Percentiles rank a stretch among this genome's conserved stretches.
These are phyloP conservation scores for Phytophthora cajani DNA, from an alignment of 352 stramenopile genomes.

Conservation along the genomic window DNA sequence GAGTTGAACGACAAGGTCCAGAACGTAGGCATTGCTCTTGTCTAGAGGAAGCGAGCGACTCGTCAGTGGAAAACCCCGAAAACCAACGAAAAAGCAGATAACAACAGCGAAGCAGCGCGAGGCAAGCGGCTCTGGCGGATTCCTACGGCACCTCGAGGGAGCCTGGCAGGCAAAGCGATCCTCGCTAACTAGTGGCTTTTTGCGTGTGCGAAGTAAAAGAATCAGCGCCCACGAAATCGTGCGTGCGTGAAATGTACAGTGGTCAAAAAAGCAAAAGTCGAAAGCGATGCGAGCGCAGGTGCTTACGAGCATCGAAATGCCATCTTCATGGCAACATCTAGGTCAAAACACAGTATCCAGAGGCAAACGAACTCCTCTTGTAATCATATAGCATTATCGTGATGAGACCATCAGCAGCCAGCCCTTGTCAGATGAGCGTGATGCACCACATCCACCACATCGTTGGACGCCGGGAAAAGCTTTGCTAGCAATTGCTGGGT, in stretches of 20 bases:
- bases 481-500: conserved; percentile 58
- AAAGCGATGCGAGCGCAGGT: conserved; percentile 21
- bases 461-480: neutral
- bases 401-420: neutral
- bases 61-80: conserved; percentile 14
- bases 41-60: conserved; percentile 34
- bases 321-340: conserved; percentile 18
- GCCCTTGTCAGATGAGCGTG: conserved; percentile 2
- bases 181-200: conserved; percentile 37
- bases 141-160: conserved; percentile 4
- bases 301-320: conserved; percentile 17
- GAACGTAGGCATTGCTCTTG: conserved; percentile 61
- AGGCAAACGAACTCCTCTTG: conserved; percentile 15
- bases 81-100: conserved; percentile 36
- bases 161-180: conserved; percentile 8
- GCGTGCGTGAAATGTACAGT: conserved; percentile 39
- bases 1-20: conserved; percentile 81
- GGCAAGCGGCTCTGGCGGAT: conserved; percentile 10
- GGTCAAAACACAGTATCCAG: conserved; percentile 21
- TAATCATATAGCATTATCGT: conserved; percentile 26
- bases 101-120: conserved; percentile 29
- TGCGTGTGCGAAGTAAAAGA: conserved; percentile 39
- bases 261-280: conserved; percentile 30
- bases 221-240: conserved; percentile 35
- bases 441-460: conserved; percentile 7